phyloP scores from a whole-genome alignment of 208 protist species.

The Sergeia podlipaevii region DNA sequence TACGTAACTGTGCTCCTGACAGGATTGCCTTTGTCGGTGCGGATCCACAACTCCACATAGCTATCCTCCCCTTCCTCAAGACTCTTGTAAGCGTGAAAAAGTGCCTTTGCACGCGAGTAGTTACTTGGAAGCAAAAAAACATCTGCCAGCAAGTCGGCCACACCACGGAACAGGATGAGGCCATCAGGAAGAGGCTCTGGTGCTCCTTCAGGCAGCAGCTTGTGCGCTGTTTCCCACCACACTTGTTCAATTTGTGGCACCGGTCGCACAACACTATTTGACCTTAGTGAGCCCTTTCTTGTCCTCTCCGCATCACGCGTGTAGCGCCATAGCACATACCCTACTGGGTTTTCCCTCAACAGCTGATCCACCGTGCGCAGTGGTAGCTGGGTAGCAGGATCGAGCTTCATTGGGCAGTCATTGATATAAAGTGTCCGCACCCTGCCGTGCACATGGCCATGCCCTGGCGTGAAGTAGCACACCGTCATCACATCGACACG shows the following conservation, averaged over 20 bases:
- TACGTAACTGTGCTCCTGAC: background rate
- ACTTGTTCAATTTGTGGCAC: too few species aligned
- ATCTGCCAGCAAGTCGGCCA: conserved; percentile 19
- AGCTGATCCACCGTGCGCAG: conserved; percentile 50
- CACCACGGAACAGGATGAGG: conserved; percentile 48
- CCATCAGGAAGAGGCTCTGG: conserved; percentile 35
- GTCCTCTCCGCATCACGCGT: conserved; percentile 15
- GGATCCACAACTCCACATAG: conserved; percentile 62
- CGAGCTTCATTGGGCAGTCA: conserved; percentile 49
- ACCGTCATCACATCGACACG: conserved; percentile 56
- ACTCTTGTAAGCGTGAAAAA: conserved; percentile 36
- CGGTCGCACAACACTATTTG: too few species aligned
- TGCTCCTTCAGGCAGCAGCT: conserved; percentile 10
- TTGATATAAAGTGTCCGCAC: conserved; percentile 42
- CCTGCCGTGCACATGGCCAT: conserved; percentile 64
- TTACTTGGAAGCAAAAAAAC: conserved; percentile 32
- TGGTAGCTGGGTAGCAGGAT: conserved; percentile 19
- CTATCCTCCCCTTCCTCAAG: conserved; percentile 39
- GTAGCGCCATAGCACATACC: conserved; percentile 67
- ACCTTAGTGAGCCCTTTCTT: too few species aligned
- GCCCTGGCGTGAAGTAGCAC: conserved; percentile 75
- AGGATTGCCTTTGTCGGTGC: background rate
- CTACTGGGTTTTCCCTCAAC: conserved; percentile 32
- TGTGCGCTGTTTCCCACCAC: background rate
- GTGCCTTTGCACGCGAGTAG: conserved; percentile 28